Percentiles rank a stretch among this genome's conserved stretches.
These are phyloP conservation scores for Daedaleopsis sinensis DNA, from an alignment of 768 basidiomycete species.

Conservation along the genomic window DNA sequence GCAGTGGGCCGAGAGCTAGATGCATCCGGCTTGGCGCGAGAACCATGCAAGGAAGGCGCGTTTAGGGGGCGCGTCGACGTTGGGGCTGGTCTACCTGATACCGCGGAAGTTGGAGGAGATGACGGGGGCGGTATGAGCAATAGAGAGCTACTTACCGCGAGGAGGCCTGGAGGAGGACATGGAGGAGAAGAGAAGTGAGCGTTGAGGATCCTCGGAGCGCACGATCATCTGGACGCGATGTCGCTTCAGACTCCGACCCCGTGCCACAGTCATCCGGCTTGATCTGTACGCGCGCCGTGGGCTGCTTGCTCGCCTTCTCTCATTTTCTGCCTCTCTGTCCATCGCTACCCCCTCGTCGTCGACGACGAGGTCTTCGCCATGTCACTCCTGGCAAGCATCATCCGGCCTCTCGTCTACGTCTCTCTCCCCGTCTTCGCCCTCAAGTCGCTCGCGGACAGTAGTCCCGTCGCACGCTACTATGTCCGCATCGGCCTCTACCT, in stretches of 20 bases:
- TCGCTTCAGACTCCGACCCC: conserved; percentile 6
- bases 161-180: conserved; percentile 15
- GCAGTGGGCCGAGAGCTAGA: conserved; percentile 5
- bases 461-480: conserved; percentile 68
- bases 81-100: conserved; percentile 10
- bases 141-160: conserved; percentile 8
- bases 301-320: conserved; percentile 5
- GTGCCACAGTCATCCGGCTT: neutral
- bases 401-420: conserved; percentile 76
- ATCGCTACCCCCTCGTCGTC: conserved; percentile 6
- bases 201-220: neutral
- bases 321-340: conserved; percentile 13
- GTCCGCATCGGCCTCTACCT: conserved; percentile 74
- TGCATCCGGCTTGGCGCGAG: conserved; percentile 12
- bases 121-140: neutral
- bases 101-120: neutral
- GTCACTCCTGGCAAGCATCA: conserved; percentile 61
- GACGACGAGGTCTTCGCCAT: conserved; percentile 41
- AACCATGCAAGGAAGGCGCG: conserved; percentile 8
- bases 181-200: neutral
- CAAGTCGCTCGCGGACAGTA: conserved; percentile 57
- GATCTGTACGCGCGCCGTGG: conserved; percentile 14
- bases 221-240: neutral
- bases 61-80: conserved; percentile 1
- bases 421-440: conserved; percentile 73